These are phyloP conservation scores for Phytophthora hybrid DNA, from an alignment of 352 stramenopile genomes.

Conservation along the genomic window DNA sequence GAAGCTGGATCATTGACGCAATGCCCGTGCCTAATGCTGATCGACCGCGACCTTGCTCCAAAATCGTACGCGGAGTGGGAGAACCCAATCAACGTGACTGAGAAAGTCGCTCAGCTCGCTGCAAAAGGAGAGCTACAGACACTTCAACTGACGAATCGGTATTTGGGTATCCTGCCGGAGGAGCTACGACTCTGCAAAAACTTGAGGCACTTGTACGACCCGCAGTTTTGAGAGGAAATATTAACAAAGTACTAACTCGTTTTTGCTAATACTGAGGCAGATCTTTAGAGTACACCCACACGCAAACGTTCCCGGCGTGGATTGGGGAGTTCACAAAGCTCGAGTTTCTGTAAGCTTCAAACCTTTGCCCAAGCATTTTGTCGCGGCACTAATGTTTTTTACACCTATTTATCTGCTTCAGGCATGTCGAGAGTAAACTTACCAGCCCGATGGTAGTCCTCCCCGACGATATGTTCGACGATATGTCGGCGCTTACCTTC, in stretches of 20 bases:
- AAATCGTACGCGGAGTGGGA: background rate
- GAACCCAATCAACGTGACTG: background rate
- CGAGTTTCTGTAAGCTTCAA: constrained; percentile 38
- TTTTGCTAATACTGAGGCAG: constrained; percentile 9
- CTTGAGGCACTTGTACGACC: background rate
- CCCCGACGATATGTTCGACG: constrained; percentile 43
- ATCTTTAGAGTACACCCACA: constrained; percentile 30
- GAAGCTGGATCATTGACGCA: background rate
- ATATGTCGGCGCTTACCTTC: constrained; percentile 48
- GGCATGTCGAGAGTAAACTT: constrained; percentile 18
- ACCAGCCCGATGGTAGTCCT: constrained; percentile 11
- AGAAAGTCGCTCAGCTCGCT: background rate
- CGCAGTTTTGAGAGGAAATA: constrained; percentile 22
- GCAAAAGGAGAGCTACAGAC: background rate
- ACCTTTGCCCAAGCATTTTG: too few relatives aligned
- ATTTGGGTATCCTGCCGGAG: constrained; percentile 31
- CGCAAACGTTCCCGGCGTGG: constrained; percentile 15
- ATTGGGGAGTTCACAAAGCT: constrained; percentile 32
- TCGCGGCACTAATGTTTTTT: too few relatives aligned
- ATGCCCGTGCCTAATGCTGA: background rate
- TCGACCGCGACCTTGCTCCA: background rate
- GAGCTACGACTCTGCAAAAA: constrained; percentile 11
- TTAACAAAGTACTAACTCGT: background rate
- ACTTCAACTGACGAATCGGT: constrained; percentile 25
- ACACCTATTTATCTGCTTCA: too few relatives aligned